Evolutionary conservation across 192 early-diverging fungal species (phyloP).

Genomic region (Coemansia sp.): DNA sequence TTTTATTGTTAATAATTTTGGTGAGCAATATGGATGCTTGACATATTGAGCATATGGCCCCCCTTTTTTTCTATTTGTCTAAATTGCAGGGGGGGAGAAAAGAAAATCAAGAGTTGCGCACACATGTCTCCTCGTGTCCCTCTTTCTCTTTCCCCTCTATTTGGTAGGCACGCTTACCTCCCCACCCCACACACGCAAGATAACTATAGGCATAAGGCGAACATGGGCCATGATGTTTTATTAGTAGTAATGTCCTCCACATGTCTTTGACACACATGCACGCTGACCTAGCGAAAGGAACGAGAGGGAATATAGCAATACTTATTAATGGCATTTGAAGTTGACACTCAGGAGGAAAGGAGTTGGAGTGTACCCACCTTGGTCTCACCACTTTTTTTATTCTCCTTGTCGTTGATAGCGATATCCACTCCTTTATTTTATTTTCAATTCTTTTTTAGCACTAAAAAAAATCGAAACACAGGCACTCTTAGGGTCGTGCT

Average conservation of each 20-base stretch:
- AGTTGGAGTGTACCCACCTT: background rate
- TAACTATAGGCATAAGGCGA: background rate
- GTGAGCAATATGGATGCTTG: background rate
- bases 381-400: background rate
- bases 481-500: conserved; percentile 1
- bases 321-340: conserved; percentile 9
- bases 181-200: background rate
- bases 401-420: background rate
- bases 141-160: background rate
- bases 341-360: background rate
- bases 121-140: background rate
- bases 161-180: background rate
- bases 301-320: background rate
- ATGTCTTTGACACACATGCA: conserved; percentile 35
- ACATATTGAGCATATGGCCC: background rate
- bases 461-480: background rate
- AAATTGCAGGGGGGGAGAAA: background rate
- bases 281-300: background rate
- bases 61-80: background rate
- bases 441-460: background rate
- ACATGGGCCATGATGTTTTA: background rate
- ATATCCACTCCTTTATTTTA: background rate
- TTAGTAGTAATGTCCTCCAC: conserved; percentile 15
- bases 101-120: background rate
- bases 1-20: background rate